Evolutionary conservation across 495 filamentous ascomycete genomes (phyloP), one percentile per base, ranked within the genome.

Genomic region (Bombardia bombarda): DNA sequence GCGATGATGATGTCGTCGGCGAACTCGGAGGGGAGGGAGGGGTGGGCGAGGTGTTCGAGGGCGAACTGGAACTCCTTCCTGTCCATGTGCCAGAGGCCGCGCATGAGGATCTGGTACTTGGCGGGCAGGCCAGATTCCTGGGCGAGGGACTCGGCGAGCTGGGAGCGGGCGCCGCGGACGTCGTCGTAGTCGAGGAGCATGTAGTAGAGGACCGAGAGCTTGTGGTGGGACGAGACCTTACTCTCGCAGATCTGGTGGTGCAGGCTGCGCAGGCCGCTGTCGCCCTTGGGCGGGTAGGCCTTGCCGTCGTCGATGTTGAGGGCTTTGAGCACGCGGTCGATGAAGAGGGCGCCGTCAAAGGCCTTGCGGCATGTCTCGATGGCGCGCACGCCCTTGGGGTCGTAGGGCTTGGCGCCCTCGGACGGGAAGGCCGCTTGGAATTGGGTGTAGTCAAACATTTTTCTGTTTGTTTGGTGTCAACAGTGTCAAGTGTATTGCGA

Each of bases 71-170:
- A 87, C 36, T 86, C 72, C 19, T 77, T 61, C 33, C 73, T 70
- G 58, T 92, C 86, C 65, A 92, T 67, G 40, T 82, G 70, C 84
- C 85, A 90, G n/a, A 92, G 62, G 3, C 86, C 86, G 44, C 82
- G 79, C 58, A 90, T 85, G 43, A 86, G 82, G 21, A 84, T 76
- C 49, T 75, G 76, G 55, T 87, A 90, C 46, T 80, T 82, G 17
- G 72, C 61, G 0, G 85, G 84, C 23, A 74, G 43, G 24, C 61
- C 61, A 1, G 55, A 52, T 13, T 53, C 56, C 13, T 81, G 60
- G 48, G 79, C 75, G 16, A 76, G 79, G 20, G 60, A 53, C 30
- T 70, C 65, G 22, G 82, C 75, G 49, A 78, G 77, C 7, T 66
- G 61, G 3, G 62, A 56, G 5, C 51, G 60, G n/a, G 62, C 65